Evolutionary conservation across 2,329 filamentous ascomycete genomes (phyloP).

Genomic region (Sporothrix curviconia): DNA sequence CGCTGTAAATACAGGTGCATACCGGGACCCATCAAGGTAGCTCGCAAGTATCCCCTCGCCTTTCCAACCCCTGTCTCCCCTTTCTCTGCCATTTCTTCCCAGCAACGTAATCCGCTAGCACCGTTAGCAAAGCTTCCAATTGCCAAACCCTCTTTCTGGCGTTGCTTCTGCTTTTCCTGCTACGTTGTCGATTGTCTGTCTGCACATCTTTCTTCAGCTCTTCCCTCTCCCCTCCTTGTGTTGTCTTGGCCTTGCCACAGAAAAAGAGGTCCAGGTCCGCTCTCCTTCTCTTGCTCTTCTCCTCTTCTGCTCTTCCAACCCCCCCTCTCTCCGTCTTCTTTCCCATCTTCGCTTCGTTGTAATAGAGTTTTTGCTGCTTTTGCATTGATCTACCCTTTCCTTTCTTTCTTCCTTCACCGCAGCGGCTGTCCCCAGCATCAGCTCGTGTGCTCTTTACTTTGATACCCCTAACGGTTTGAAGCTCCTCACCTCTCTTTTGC

Average conservation of each 20-base stretch:
- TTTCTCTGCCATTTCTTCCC: slow-evolving; percentile 1
- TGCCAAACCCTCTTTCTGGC: too few relatives aligned
- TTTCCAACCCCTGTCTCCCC: background rate
- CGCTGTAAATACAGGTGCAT: too few relatives aligned
- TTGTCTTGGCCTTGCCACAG: slow-evolving; percentile 4
- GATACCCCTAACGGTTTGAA: slow-evolving; percentile 15
- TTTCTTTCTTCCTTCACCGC: background rate
- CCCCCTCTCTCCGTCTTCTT: background rate
- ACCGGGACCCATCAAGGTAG: background rate
- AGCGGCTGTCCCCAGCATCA: background rate
- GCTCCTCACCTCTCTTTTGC: background rate
- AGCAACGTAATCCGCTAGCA: slow-evolving; percentile 6
- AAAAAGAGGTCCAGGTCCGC: background rate
- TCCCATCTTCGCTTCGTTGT: slow-evolving; percentile 2
- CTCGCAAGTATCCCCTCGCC: slow-evolving; percentile 6
- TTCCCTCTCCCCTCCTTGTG: background rate
- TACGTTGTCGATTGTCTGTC: background rate
- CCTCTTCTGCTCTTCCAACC: background rate
- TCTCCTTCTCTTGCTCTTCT: background rate
- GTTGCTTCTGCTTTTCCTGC: too few relatives aligned
- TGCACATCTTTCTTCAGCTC: too few relatives aligned
- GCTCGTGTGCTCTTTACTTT: background rate
- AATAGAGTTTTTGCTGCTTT: slow-evolving; percentile 5
- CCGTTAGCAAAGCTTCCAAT: slow-evolving; percentile 10
- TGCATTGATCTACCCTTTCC: slow-evolving; percentile 4